Base-by-base conservation (phyloP, 2,329 filamentous ascomycete species). In the Sporothrix schenckii region DNA sequence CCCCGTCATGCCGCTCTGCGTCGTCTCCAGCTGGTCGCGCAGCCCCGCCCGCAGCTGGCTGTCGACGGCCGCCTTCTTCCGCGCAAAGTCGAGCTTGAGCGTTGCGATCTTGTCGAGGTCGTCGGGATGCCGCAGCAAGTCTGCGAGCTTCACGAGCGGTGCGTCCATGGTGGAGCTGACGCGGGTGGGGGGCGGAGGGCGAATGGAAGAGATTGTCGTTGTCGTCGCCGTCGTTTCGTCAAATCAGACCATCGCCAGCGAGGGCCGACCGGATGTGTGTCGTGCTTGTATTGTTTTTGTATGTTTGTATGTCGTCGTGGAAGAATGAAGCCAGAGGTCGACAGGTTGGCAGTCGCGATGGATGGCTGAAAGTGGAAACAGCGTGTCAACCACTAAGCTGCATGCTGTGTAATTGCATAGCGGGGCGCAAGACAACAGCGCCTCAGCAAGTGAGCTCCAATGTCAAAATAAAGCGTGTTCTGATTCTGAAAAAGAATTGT, bases 1-100 rank as follows among this genome's bases (percentile, higher is more conserved):
- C 73, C 92, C 92, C 74, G 84, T 91, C 89, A 99, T 97, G 79
- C 95, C 95, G 75, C 91, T 88, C 82, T 98, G 94, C 13, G 95
- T 97, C 69, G 94, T 91, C 81, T 97, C 92, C 71, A 99, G 87
- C 84, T 99, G 95, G 77, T 97, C 93, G 76, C 92, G 90, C 98
- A 86, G 50, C 93, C 94, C 79, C 89, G 89, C 72, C 74, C 94
- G 92, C 70, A 99, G 89, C 82, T 97, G 93, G 67, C 90, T 89
- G 82, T 99, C 95, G 72, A 99, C 89, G 70, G 92, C 92, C 41
- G 88, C 88, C 83, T 99, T 99, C 83, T 97, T 98, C 78, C 95
- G 92, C 75, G 89, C 88, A 82, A 98, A 97, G 80, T 99, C 95
- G 75, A 91, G 87, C 83, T 96, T 97, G 78, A 99, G 86, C 61